Base-by-base conservation (phyloP, 2,329 filamentous ascomycete genomes). In the Neospermospora avenae region DNA sequence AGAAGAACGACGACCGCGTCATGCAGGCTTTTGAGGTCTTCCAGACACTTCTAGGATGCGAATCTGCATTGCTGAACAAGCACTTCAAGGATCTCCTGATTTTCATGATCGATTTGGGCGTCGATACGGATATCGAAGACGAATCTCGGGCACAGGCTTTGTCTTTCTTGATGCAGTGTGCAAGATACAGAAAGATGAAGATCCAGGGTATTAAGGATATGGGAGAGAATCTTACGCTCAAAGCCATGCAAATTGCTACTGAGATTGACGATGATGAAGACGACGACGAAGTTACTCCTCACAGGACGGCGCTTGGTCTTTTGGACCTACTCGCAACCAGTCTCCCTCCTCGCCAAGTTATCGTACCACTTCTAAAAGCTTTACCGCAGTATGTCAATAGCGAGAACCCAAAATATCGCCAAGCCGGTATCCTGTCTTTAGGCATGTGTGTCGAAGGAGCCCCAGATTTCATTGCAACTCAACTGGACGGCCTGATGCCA, bases 391-490 rank as follows among this genome's bases (percentile, higher is more conserved):
- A 95, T 72, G 91, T 93, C 67, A 83, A 83, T 68, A 87, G 85
- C 72, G 77, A 82, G 61, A 84, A 96, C 71, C 83, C 92, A 37
- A 87, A 91, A 69, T 89, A 89, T 77, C 88, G 93, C 62, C 90
- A 93, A 76, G 93, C 93, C 57, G 93, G 90, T 76, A 95, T 98
- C 72, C 82, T 98, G 64, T 89, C 93, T 52, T 84, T 99, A 4
- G 93, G 93, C 61, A 96, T 93, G 80, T 93, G 91, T 69, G 93
- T 96, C 56, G 95, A 98, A 80, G 95, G 95, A 69, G 93, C 95
- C 31, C 95, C 95, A 16, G 95, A 99, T 75, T 99, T 98, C 77
- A 92, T 98, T 71, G 91, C 91, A 65, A 96, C 93, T 20, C 95
- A 99, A 77, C 84, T 98, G 64, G 83, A 88, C 71, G 84, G 88